These are phyloP conservation scores for Trichosporon sp. DNA, from an alignment of 1,284 basidiomycete species.

Conservation along the genomic window DNA sequence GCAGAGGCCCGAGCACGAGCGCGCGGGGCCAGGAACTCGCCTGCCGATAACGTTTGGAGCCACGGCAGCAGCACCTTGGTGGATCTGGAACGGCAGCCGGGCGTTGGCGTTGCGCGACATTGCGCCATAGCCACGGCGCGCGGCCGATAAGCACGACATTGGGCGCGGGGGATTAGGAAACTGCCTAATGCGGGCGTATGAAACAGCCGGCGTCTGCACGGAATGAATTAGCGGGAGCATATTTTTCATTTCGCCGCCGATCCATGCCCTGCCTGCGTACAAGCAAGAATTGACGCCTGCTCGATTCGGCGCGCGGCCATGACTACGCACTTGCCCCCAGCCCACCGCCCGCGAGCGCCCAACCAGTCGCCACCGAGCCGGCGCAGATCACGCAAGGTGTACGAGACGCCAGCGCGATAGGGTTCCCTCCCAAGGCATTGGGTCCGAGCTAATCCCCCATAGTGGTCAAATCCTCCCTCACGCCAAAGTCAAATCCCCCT, in stretches of 20 bases:
- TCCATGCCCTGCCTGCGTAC: background rate
- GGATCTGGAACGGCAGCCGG: background rate
- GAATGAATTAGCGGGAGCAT: background rate
- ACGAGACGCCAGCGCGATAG: background rate
- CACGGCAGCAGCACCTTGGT: background rate
- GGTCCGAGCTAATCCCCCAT: background rate
- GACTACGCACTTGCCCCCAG: too few relatives aligned
- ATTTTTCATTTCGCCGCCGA: background rate
- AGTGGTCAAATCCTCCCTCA: background rate
- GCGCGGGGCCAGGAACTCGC: background rate
- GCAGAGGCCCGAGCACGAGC: background rate
- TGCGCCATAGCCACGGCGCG: background rate
- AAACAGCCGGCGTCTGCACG: background rate
- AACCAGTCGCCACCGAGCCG: background rate
- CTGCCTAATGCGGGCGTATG: background rate
- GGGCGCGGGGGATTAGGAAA: background rate
- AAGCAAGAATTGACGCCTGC: too few relatives aligned
- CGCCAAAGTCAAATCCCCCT: background rate
- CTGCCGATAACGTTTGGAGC: background rate
- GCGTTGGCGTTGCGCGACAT: background rate
- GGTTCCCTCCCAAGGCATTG: slow-evolving; percentile 5
- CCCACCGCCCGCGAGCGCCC: too few relatives aligned
- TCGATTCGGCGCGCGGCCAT: background rate
- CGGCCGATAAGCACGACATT: slow-evolving; percentile 1
- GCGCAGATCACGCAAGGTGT: slow-evolving; percentile 6